Evolutionary conservation across 208 protist species (phyloP).

Genomic region (Tritrichomonas foetus): DNA sequence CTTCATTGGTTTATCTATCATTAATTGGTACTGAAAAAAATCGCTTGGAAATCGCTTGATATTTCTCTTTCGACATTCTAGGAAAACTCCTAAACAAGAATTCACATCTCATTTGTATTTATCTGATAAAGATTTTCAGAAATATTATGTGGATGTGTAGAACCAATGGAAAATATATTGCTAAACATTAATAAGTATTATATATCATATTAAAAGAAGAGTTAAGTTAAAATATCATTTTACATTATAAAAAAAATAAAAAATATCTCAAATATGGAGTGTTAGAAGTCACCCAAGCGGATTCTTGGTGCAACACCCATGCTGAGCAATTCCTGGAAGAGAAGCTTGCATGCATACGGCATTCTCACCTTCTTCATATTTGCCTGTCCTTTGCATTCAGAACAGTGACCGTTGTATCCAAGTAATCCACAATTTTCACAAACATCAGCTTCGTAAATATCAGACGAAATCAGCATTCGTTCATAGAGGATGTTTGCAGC

Average conservation of each 20-base stretch:
- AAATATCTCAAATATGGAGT: neutral
- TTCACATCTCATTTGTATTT: too few relatives aligned
- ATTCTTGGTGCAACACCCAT: slow-evolving; percentile 83
- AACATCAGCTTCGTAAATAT: slow-evolving; percentile 43
- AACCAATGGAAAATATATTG: too few relatives aligned
- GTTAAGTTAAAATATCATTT: too few relatives aligned
- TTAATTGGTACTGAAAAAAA: too few relatives aligned
- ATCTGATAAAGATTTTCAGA: too few relatives aligned
- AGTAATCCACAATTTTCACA: slow-evolving; percentile 67
- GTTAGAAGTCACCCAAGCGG: slow-evolving; percentile 34
- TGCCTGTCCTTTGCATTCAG: slow-evolving; percentile 75
- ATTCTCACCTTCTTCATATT: slow-evolving; percentile 74
- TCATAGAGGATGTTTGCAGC: slow-evolving; percentile 49
- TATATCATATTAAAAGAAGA: too few relatives aligned
- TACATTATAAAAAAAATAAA: neutral
- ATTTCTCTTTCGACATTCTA: too few relatives aligned
- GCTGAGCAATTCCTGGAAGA: slow-evolving; percentile 96
- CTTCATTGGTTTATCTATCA: too few relatives aligned
- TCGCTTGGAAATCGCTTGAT: too few relatives aligned
- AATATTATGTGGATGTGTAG: too few relatives aligned
- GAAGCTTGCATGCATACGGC: slow-evolving; percentile 98
- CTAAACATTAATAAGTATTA: too few relatives aligned
- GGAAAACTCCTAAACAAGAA: too few relatives aligned
- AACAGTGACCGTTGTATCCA: slow-evolving; percentile 75
- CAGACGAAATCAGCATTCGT: slow-evolving; percentile 40